These are phyloP conservation scores for Fraxinus velutina DNA, from an alignment of 305 asterid species.

Conservation along the genomic window DNA sequence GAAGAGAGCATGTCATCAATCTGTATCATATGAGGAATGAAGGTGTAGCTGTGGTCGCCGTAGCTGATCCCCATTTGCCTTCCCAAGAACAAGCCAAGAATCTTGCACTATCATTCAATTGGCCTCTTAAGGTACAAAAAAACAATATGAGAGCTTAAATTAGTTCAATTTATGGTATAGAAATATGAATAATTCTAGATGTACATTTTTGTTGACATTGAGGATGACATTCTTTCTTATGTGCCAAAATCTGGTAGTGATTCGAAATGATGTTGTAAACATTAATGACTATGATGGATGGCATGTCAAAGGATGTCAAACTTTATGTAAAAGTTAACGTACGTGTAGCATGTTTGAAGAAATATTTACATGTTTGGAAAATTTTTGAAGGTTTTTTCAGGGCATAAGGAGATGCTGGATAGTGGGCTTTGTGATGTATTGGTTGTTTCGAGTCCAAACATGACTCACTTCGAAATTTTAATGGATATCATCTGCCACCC, in stretches of 20 bases:
- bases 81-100: conserved; percentile 55
- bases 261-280: not conserved
- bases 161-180: not conserved
- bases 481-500: conserved; percentile 71
- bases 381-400: conserved; percentile 51
- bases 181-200: not conserved
- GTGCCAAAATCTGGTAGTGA: not conserved
- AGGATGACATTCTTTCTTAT: not conserved
- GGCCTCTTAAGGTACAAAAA: conserved; percentile 56
- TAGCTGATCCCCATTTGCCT: conserved; percentile 83
- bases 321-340: not conserved
- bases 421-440: conserved; percentile 76
- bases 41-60: conserved; percentile 75
- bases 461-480: conserved; percentile 85
- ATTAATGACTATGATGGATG: not conserved
- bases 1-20: conserved; percentile 87
- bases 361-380: not conserved
- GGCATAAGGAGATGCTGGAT: conserved; percentile 69
- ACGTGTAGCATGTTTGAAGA: not conserved
- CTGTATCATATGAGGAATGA: conserved; percentile 59
- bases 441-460: conserved; percentile 81
- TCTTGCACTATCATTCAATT: conserved; percentile 56
- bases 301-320: not conserved
- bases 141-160: not conserved
- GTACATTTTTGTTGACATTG: not conserved